A percentile compares a stretch with the other conserved stretches of the same genome.
Evolutionary conservation across 2,329 filamentous ascomycete genomes (phyloP).

Genomic region (Fusarium sp.): DNA sequence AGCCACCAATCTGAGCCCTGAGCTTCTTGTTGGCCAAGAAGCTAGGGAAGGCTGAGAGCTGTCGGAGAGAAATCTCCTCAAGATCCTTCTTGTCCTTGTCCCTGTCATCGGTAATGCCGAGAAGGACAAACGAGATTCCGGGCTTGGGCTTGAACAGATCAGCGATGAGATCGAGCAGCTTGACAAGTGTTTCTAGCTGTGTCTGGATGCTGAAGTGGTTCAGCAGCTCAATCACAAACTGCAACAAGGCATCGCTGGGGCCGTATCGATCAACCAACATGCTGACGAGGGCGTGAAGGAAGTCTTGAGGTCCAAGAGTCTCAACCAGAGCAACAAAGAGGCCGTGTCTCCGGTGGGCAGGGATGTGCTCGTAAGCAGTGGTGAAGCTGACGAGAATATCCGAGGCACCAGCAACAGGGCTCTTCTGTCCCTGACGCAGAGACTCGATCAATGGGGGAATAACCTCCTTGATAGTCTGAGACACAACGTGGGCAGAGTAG

Average conservation of each 20-base stretch:
- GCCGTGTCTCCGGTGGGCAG: slow-evolving; percentile 82
- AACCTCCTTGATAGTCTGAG: slow-evolving; percentile 93
- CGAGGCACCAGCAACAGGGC: slow-evolving; percentile 82
- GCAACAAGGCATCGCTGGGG: slow-evolving; percentile 76
- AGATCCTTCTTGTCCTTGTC: slow-evolving; percentile 64
- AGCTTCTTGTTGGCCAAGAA: slow-evolving; percentile 70
- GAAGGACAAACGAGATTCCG: slow-evolving; percentile 76
- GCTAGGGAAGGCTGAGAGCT: slow-evolving; percentile 68
- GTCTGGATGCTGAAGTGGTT: slow-evolving; percentile 78
- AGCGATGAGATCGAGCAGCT: slow-evolving; percentile 78
- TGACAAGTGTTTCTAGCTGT: slow-evolving; percentile 83
- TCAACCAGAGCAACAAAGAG: slow-evolving; percentile 88
- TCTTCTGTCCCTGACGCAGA: slow-evolving; percentile 82
- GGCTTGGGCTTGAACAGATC: slow-evolving; percentile 84
- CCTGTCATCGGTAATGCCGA: slow-evolving; percentile 67
- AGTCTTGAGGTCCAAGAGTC: slow-evolving; percentile 87
- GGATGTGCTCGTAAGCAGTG: slow-evolving; percentile 96
- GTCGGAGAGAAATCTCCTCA: slow-evolving; percentile 64
- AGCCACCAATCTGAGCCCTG: slow-evolving; percentile 65
- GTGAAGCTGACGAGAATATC: slow-evolving; percentile 96
- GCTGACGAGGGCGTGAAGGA: slow-evolving; percentile 86
- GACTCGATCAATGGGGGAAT: slow-evolving; percentile 92
- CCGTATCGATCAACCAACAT: slow-evolving; percentile 94
- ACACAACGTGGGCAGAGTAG: slow-evolving; percentile 95
- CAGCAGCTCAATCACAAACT: slow-evolving; percentile 82